phyloP scores from a whole-genome alignment of 2,329 filamentous ascomycete genomes.

The Exophiala xenobiotica region DNA sequence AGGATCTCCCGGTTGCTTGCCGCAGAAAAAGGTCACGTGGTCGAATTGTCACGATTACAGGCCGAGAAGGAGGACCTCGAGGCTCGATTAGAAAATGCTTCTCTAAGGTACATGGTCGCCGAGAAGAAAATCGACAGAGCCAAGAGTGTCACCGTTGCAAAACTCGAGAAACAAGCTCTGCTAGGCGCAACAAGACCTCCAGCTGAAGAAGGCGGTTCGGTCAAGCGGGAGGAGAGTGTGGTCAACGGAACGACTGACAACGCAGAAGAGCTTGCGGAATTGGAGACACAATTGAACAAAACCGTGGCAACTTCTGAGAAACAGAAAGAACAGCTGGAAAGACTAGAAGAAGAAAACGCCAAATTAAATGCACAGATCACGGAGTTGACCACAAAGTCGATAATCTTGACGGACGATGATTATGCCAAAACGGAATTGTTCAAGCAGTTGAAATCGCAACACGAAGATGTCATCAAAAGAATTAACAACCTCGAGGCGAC shows the following conservation, averaged over 20 bases:
- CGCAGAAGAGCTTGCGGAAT: slow-evolving; percentile 61
- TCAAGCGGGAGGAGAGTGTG: slow-evolving; percentile 51
- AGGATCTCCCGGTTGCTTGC: slow-evolving; percentile 75
- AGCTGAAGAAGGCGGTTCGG: slow-evolving; percentile 46
- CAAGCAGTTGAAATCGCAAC: slow-evolving; percentile 84
- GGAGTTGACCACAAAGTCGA: slow-evolving; percentile 58
- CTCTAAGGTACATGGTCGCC: slow-evolving; percentile 87
- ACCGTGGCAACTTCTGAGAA: slow-evolving; percentile 73
- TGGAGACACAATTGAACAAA: slow-evolving; percentile 75
- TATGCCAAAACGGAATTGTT: slow-evolving; percentile 91
- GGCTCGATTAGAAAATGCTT: slow-evolving; percentile 83
- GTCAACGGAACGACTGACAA: slow-evolving; percentile 56
- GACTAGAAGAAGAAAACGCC: slow-evolving; percentile 74
- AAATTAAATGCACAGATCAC: slow-evolving; percentile 75
- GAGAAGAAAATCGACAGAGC: slow-evolving; percentile 91
- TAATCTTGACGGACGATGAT: slow-evolving; percentile 83
- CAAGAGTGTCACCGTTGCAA: slow-evolving; percentile 85
- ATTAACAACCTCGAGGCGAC: slow-evolving; percentile 89
- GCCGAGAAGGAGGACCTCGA: slow-evolving; percentile 81
- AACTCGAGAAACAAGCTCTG: slow-evolving; percentile 85
- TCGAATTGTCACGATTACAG: slow-evolving; percentile 71
- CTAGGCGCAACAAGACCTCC: slow-evolving; percentile 58
- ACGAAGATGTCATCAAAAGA: slow-evolving; percentile 88
- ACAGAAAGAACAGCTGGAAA: slow-evolving; percentile 84
- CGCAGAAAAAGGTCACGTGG: slow-evolving; percentile 75